Conservation (phyloP, 2,329 filamentous ascomycete genomes). For the Colletotrichum kahawae region DNA sequence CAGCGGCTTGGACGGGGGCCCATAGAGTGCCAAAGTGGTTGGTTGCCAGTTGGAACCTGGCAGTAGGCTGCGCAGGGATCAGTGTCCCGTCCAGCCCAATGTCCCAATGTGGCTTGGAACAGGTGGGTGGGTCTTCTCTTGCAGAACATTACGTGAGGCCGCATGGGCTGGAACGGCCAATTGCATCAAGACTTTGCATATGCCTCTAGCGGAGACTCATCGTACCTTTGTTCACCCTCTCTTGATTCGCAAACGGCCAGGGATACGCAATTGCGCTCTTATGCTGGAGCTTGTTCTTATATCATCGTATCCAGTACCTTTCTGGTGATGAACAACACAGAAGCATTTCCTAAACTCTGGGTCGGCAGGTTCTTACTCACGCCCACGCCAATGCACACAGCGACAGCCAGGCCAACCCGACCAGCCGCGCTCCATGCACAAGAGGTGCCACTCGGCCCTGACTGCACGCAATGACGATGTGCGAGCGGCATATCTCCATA, state of each 20-base stretch:
- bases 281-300: background rate
- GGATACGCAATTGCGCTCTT: background rate
- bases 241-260: background rate
- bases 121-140: background rate
- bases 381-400: background rate
- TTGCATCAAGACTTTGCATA: conserved; percentile 16
- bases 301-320: background rate
- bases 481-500: background rate
- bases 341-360: background rate
- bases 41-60: conserved; percentile 20
- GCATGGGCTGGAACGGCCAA: conserved; percentile 15
- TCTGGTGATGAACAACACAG: background rate
- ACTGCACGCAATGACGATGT: conserved; percentile 1
- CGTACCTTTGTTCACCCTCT: background rate
- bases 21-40: conserved; percentile 4
- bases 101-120: conserved; percentile 14
- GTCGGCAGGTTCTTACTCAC: background rate
- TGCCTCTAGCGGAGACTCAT: background rate
- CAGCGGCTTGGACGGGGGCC: conserved; percentile 18
- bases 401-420: background rate
- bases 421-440: background rate
- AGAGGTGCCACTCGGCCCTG: background rate
- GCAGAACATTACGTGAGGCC: conserved; percentile 18
- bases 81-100: background rate
- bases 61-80: conserved; percentile 15